Evolutionary conservation across 202 grass and related monocot genomes (phyloP).

Genomic region (Sporobolus alterniflorus): DNA sequence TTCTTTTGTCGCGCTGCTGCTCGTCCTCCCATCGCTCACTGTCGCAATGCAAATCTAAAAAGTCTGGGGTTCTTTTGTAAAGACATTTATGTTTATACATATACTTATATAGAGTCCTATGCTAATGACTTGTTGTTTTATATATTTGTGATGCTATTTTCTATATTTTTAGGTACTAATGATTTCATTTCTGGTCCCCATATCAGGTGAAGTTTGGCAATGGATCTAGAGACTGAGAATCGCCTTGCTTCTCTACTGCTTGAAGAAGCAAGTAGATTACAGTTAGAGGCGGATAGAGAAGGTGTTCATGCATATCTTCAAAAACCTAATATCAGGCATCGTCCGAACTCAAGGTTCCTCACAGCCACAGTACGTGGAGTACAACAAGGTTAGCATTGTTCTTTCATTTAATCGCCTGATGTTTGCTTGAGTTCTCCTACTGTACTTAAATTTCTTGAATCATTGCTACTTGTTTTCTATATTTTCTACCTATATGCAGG

Average conservation of each 20-base stretch:
- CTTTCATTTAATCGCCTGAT: not conserved
- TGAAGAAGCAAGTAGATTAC: slow-evolving; percentile 77
- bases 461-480: not conserved
- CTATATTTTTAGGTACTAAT: not conserved
- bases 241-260: slow-evolving; percentile 72
- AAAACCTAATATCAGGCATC: slow-evolving; percentile 67
- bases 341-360: slow-evolving; percentile 93
- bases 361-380: slow-evolving; percentile 92
- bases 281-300: slow-evolving; percentile 77
- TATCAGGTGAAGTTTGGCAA: slow-evolving; percentile 24
- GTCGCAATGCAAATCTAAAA: not conserved
- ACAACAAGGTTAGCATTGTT: slow-evolving; percentile 75
- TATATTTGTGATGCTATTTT: not conserved
- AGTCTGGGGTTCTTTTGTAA: not conserved
- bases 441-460: not conserved
- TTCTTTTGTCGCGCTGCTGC: too few species aligned
- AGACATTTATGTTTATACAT: not conserved
- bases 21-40: too few species aligned
- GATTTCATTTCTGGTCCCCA: not conserved
- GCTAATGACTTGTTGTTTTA: not conserved
- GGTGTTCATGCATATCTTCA: slow-evolving; percentile 74
- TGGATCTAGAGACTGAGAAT: slow-evolving; percentile 97
- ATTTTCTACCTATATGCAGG: not conserved
- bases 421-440: not conserved
- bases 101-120: not conserved